Conservation (phyloP, 805 yeast genomes). For the Myxozyma lipomycoides region DNA sequence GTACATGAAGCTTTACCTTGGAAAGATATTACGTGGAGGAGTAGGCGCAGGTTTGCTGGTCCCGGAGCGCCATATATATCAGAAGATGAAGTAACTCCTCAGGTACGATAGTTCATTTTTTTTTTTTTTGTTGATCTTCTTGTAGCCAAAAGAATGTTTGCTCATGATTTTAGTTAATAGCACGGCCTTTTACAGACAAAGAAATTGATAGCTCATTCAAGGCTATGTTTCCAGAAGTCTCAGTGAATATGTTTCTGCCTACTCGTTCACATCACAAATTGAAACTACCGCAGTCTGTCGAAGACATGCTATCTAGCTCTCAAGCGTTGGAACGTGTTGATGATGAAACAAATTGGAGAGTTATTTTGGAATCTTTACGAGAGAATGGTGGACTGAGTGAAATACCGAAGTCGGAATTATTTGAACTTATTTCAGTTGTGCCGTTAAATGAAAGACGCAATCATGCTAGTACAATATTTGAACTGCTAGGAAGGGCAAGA, state of each 20-base stretch:
- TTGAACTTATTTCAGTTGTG: conserved; percentile 28
- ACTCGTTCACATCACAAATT: conserved; percentile 1
- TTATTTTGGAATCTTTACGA: conserved; percentile 20
- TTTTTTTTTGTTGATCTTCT: not conserved
- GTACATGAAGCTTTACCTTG: too few relatives aligned
- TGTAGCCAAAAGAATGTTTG: not conserved
- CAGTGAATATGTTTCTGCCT: conserved; percentile 7
- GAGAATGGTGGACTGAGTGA: conserved; percentile 28
- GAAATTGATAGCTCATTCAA: conserved; percentile 23
- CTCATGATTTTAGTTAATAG: not conserved
- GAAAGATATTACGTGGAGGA: too few relatives aligned
- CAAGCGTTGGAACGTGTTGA: conserved; percentile 15
- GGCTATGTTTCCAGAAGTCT: conserved; percentile 7
- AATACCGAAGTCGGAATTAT: conserved; percentile 30
- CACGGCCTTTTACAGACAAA: conserved; percentile 13
- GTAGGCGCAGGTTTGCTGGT: too few relatives aligned
- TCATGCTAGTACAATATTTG: conserved; percentile 26
- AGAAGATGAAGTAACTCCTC: not conserved
- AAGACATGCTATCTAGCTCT: conserved; percentile 22
- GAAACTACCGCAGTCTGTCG: conserved; percentile 22
- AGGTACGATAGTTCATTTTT: not conserved
- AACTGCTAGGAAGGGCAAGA: conserved; percentile 26
- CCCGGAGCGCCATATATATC: not conserved
- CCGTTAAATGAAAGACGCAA: conserved; percentile 32
- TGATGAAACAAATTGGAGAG: conserved; percentile 28